These are phyloP conservation scores for Myxozyma neotropica DNA, from an alignment of 805 yeast genomes.

Conservation along the genomic window DNA sequence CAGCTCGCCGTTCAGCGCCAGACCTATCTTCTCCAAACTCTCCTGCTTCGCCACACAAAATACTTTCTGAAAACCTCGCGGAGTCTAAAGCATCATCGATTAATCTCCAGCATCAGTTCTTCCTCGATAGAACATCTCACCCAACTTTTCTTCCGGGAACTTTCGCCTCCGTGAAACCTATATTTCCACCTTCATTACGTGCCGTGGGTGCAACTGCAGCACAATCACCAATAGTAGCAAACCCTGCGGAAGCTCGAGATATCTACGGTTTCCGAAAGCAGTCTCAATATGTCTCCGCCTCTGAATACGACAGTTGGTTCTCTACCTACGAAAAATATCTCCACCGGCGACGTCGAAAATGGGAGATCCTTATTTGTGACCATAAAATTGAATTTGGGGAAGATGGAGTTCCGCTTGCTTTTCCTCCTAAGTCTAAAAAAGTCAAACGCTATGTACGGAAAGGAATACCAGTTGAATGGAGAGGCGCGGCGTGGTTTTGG, in stretches of 20 bases:
- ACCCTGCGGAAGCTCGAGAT: slow-evolving; percentile 51
- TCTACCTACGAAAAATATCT: slow-evolving; percentile 62
- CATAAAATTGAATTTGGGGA: slow-evolving; percentile 58
- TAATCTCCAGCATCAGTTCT: slow-evolving; percentile 6
- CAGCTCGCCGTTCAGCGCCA: slow-evolving; percentile 9
- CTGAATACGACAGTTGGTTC: slow-evolving; percentile 78
- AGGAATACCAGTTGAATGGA: slow-evolving; percentile 96
- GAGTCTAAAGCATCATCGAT: slow-evolving; percentile 1
- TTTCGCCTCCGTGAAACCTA: slow-evolving; percentile 7
- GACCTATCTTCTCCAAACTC: background rate
- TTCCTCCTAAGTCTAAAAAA: slow-evolving; percentile 78
- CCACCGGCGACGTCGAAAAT: slow-evolving; percentile 68
- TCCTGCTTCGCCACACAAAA: background rate
- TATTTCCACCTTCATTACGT: no score
- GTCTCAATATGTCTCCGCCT: slow-evolving; percentile 53
- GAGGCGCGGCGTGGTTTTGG: slow-evolving; percentile 96
- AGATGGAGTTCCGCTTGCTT: slow-evolving; percentile 59
- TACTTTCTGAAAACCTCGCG: background rate
- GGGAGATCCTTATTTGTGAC: slow-evolving; percentile 68
- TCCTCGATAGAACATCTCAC: slow-evolving; percentile 2
- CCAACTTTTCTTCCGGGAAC: slow-evolving; percentile 17
- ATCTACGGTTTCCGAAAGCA: slow-evolving; percentile 85
- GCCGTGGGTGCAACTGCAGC: no score
- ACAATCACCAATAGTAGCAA: background rate
- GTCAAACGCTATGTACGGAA: slow-evolving; percentile 79